Percentiles rank a stretch among this genome's conserved stretches.
phyloP scores from a whole-genome alignment of 1,284 basidiomycete genomes.

The Cryptococcus sp. region DNA sequence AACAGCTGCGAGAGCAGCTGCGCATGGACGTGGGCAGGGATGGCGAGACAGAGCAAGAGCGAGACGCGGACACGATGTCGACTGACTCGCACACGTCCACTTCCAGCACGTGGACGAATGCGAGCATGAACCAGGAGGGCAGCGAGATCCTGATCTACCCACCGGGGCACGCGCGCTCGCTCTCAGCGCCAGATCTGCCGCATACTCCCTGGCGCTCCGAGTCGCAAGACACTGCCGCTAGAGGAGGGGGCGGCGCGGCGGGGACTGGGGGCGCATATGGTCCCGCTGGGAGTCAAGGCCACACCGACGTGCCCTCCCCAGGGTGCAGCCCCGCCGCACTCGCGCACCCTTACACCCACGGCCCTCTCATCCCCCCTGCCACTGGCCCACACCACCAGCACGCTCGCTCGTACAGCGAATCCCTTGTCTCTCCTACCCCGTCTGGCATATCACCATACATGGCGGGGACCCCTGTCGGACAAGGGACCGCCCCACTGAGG shows the following conservation, averaged over 20 bases:
- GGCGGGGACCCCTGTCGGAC: neutral
- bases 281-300: neutral
- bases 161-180: constrained; percentile 14
- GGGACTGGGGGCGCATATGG: neutral
- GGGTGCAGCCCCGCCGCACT: neutral
- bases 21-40: neutral
- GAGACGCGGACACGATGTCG: neutral
- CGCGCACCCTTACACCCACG: neutral
- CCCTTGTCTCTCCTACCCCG: too few species aligned
- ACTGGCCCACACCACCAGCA: too few species aligned
- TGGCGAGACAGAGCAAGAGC: neutral
- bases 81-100: constrained; percentile 1
- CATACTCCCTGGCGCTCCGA: constrained; percentile 4
- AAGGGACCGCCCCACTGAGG: neutral
- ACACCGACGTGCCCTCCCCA: neutral
- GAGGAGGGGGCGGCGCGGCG: neutral
- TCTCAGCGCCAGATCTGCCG: constrained; percentile 13
- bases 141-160: constrained; percentile 22
- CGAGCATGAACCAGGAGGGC: neutral
- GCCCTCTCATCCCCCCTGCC: too few species aligned
- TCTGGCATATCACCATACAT: too few species aligned
- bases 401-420: too few species aligned
- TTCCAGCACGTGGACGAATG: neutral
- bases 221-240: too few species aligned
- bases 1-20: neutral